These are phyloP conservation scores for Darksidea phi DNA, from an alignment of 495 filamentous ascomycete species.

Conservation along the genomic window DNA sequence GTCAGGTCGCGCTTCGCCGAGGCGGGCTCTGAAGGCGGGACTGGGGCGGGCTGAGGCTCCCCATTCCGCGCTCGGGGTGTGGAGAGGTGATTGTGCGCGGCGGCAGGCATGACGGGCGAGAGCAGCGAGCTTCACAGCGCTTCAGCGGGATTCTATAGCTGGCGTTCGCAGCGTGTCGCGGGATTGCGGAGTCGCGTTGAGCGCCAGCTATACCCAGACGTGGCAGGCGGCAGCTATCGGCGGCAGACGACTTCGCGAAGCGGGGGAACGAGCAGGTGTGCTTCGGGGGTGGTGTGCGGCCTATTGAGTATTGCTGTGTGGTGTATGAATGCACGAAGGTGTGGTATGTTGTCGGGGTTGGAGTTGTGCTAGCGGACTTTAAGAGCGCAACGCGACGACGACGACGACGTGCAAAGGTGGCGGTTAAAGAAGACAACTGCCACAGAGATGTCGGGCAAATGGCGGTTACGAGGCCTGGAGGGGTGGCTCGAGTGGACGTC, in stretches of 20 bases:
- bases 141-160: slow-evolving; percentile 7
- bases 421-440: neutral
- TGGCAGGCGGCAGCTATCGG: slow-evolving; percentile 31
- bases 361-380: slow-evolving; percentile 12
- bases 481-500: slow-evolving; percentile 24
- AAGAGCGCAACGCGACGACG: slow-evolving; percentile 20
- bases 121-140: slow-evolving; percentile 10
- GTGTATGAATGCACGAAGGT: neutral
- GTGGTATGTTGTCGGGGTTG: neutral
- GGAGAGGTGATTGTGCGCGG: slow-evolving; percentile 20
- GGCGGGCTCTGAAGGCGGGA: slow-evolving; percentile 41
- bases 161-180: slow-evolving; percentile 8
- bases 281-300: neutral
- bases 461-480: slow-evolving; percentile 4
- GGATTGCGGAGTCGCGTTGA: slow-evolving; percentile 1
- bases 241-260: neutral
- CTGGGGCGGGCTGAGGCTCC: slow-evolving; percentile 36
- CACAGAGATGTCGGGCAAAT: slow-evolving; percentile 18
- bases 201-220: slow-evolving; percentile 7
- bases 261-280: slow-evolving; percentile 1
- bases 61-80: slow-evolving; percentile 29
- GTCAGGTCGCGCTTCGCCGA: slow-evolving; percentile 77
- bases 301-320: neutral
- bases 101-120: slow-evolving; percentile 31
- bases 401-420: neutral